Evolutionary conservation across 2,329 filamentous ascomycete species (phyloP), one percentile per base, ranked within the genome.

Genomic region (Orbilia quercus): DNA sequence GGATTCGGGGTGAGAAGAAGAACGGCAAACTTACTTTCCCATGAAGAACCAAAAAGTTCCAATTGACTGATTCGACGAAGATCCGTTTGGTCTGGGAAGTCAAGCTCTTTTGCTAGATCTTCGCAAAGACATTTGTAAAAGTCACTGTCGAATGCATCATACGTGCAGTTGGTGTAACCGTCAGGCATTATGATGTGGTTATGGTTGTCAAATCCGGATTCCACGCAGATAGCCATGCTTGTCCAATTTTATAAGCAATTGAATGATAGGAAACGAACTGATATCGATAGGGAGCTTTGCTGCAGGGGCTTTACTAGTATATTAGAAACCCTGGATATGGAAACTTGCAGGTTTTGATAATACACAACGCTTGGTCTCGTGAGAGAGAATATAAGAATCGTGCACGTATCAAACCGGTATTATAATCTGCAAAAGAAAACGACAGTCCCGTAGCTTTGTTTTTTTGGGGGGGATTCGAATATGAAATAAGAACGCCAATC

Each of bases 71-170:
- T 74, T 50, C 58, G 62, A n/a, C 63, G 57, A 45, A 74, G 62
- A 25, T 74, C 64, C 9, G 70, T 69, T 57, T 69, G 34, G 12
- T 63, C 63, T 5, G 70, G 70, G 48, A 74, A 74, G 36, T 69
- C 70, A 14, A 74, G 63, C 44, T 74, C 70, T 38, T 74, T 69
- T 1, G 70, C 70, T 3, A 74, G 70, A 28, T 74, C 70, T 42
- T 74, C 69, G 42, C 60, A 73, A 20, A 73, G 69, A 22, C 69
- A 73, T 38, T 73, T 73, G 69, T 73, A 73, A 34, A 73, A 73
- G 25, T 73, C 69, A 40, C 69, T 65, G 42, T 73, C 69, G 40
- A 73, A 73, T 18, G 55, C 38, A 23, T 66, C 54, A 42, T 66
- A 73, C 18, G 42, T 57, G 45, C 54, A 73, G 16, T 42, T 40